Conservation (phyloP, 352 stramenopile genomes). For the Plasmopara muralis region DNA sequence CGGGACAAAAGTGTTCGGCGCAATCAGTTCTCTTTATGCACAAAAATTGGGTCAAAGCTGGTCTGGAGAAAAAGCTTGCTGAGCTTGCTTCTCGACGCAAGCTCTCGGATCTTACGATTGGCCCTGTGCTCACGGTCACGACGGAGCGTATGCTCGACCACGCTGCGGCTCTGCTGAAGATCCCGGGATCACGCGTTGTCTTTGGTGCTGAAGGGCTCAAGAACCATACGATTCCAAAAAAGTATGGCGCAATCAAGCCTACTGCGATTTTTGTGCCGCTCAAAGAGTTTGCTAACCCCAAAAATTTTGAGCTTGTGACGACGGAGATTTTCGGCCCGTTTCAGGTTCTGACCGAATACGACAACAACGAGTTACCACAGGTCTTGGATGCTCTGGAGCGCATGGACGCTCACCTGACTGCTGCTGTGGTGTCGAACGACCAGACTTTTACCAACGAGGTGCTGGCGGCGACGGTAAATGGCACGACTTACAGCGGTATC, state of each 20-base stretch:
- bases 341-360: slow-evolving; percentile 93
- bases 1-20: slow-evolving; percentile 98
- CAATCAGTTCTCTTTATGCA: slow-evolving; percentile 98
- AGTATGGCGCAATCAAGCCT: slow-evolving; percentile 95
- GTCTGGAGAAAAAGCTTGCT: slow-evolving; percentile 91
- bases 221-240: slow-evolving; percentile 92
- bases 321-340: slow-evolving; percentile 99
- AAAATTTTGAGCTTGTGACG: slow-evolving; percentile 92
- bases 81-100: slow-evolving; percentile 84
- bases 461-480: slow-evolving; percentile 97
- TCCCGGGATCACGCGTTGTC: slow-evolving; percentile 90
- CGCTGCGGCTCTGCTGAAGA: slow-evolving; percentile 84
- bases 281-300: slow-evolving; percentile 90
- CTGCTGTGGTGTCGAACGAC: slow-evolving; percentile 97
- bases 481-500: slow-evolving; percentile 96
- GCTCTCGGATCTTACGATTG: slow-evolving; percentile 94
- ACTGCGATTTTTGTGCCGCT: slow-evolving; percentile 97
- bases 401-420: slow-evolving; percentile 97
- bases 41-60: slow-evolving; percentile 92
- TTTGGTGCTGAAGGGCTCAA: slow-evolving; percentile 93
- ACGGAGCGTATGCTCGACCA: slow-evolving; percentile 95
- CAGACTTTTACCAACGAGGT: slow-evolving; percentile 91
- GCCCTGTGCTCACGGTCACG: slow-evolving; percentile 95
- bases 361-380: slow-evolving; percentile 85
- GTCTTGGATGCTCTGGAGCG: slow-evolving; percentile 92